These are phyloP conservation scores for Coemansia sp. DNA, from an alignment of 192 early-diverging fungal genomes.

Conservation along the genomic window DNA sequence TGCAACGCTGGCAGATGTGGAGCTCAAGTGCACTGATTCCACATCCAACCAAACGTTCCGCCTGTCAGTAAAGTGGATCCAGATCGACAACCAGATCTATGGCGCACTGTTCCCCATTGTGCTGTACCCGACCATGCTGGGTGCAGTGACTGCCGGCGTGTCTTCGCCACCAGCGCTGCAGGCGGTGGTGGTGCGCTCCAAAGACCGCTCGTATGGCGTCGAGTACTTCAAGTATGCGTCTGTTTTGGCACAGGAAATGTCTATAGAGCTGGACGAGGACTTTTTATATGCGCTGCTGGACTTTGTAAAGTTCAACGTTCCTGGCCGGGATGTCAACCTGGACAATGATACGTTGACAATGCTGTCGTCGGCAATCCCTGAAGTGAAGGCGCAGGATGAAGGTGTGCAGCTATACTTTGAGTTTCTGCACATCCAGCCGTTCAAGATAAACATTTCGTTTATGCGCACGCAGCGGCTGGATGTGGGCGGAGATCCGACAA, in stretches of 20 bases:
- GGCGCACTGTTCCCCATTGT: slow-evolving; percentile 86
- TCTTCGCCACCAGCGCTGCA: slow-evolving; percentile 61
- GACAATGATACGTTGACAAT: slow-evolving; percentile 7
- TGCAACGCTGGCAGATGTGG: slow-evolving; percentile 71
- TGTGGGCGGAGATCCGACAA: slow-evolving; percentile 23
- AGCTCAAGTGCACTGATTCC: slow-evolving; percentile 77
- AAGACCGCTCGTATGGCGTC: slow-evolving; percentile 93
- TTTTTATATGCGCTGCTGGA: slow-evolving; percentile 84
- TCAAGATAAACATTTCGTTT: slow-evolving; percentile 96
- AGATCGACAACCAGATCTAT: slow-evolving; percentile 95
- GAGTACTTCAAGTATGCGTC: slow-evolving; percentile 94
- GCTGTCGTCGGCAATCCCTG: slow-evolving; percentile 62
- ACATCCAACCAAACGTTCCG: slow-evolving; percentile 75
- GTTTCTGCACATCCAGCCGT: slow-evolving; percentile 86
- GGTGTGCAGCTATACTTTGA: slow-evolving; percentile 89
- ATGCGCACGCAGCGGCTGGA: slow-evolving; percentile 64
- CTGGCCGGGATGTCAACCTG: slow-evolving; percentile 15
- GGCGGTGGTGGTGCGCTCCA: slow-evolving; percentile 77
- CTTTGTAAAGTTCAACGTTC: slow-evolving; percentile 79
- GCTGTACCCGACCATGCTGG: slow-evolving; percentile 87
- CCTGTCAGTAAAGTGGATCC: slow-evolving; percentile 85
- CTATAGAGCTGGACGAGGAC: slow-evolving; percentile 91
- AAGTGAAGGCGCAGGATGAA: slow-evolving; percentile 65
- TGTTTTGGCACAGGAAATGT: slow-evolving; percentile 88
- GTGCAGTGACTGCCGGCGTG: slow-evolving; percentile 57